These are phyloP conservation scores for Prunus armeniaca DNA, from an alignment of 306 rosid genomes.

Conservation along the genomic window DNA sequence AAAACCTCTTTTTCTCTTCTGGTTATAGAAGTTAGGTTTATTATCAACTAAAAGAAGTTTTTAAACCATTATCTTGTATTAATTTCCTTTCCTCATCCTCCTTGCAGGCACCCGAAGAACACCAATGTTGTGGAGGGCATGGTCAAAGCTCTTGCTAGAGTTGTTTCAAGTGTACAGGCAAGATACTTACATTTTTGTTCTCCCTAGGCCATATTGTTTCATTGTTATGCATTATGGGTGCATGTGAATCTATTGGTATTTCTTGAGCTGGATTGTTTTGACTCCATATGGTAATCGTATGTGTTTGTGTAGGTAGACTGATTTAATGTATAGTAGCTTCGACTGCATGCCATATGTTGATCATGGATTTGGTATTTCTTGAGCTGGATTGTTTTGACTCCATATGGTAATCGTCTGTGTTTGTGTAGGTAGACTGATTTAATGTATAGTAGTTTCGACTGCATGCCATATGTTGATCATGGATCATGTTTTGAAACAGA, in stretches of 20 bases:
- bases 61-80: not conserved
- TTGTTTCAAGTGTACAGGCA: slow-evolving; percentile 87
- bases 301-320: slow-evolving; percentile 2
- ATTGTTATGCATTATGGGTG: not conserved
- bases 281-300: not conserved
- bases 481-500: slow-evolving; percentile 3
- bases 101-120: slow-evolving; percentile 81
- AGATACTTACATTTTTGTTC: slow-evolving; percentile 19
- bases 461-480: not conserved
- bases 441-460: not conserved
- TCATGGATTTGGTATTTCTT: not conserved
- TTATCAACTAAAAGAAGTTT: not conserved
- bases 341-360: not conserved
- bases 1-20: not conserved
- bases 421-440: too few species aligned
- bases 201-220: not conserved
- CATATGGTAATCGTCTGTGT: too few species aligned
- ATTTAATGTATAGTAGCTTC: not conserved
- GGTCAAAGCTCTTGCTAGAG: slow-evolving; percentile 94
- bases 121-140: slow-evolving; percentile 96
- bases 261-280: not conserved
- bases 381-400: too few species aligned
- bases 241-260: not conserved
- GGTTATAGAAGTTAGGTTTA: not conserved
- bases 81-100: slow-evolving; percentile 21